Evolutionary conservation across 2,329 filamentous ascomycete species (phyloP).

Genomic region (Teratosphaeria nubilosa): DNA sequence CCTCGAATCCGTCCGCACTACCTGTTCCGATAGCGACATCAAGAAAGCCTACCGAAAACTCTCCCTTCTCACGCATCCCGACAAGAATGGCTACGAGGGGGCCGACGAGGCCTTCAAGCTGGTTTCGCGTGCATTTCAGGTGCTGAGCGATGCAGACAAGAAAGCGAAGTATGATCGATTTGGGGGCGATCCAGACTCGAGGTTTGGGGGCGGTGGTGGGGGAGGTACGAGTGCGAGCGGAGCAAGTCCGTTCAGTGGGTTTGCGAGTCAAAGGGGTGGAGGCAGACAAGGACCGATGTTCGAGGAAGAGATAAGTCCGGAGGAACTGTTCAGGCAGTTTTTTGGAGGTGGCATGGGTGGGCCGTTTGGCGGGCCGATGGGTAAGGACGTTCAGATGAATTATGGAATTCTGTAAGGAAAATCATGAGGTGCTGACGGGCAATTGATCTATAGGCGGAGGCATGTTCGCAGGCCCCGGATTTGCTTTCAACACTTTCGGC

Average conservation of each 20-base stretch:
- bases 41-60: slow-evolving; percentile 97
- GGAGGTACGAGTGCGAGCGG: slow-evolving; percentile 38
- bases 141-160: slow-evolving; percentile 90
- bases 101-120: slow-evolving; percentile 98
- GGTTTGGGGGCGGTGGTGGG: slow-evolving; percentile 51
- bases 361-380: slow-evolving; percentile 47
- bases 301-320: slow-evolving; percentile 87
- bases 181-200: slow-evolving; percentile 83
- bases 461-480: slow-evolving; percentile 55
- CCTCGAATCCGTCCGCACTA: slow-evolving; percentile 53
- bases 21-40: slow-evolving; percentile 71
- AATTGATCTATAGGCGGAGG: slow-evolving; percentile 25
- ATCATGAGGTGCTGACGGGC: not conserved
- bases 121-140: slow-evolving; percentile 86
- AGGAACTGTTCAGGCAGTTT: slow-evolving; percentile 95
- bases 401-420: slow-evolving; percentile 1
- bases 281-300: slow-evolving; percentile 49
- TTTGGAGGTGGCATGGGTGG: slow-evolving; percentile 66
- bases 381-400: slow-evolving; percentile 6
- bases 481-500: slow-evolving; percentile 90
- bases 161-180: slow-evolving; percentile 77
- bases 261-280: slow-evolving; percentile 40
- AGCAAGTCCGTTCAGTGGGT: slow-evolving; percentile 55
- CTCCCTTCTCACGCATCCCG: slow-evolving; percentile 87
- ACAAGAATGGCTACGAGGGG: slow-evolving; percentile 94